Base-by-base conservation (phyloP, 176 grass and related monocot species). In the Zoysia japonica region DNA sequence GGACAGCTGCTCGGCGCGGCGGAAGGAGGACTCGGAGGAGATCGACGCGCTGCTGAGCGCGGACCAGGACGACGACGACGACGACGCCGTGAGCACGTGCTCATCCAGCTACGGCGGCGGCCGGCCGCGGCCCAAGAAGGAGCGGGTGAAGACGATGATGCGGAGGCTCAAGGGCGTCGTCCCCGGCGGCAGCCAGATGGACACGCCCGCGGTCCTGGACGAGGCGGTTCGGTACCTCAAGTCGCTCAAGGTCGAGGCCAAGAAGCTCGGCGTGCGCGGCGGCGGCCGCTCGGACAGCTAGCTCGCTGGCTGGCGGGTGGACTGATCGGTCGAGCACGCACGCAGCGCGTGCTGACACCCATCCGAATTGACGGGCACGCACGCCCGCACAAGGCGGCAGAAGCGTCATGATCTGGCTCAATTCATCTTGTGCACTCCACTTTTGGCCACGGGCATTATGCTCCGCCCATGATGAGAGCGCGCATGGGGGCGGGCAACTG, bases 1-100 rank as follows among this genome's bases (percentile, higher is more conserved):
- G 8, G 82, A 61, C 6, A 77, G 76, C 10, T 83, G 81, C 52
- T 88, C 87, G 3, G 78, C 84, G 17, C 79, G 83, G 61, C 86
- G 84, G 75, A 90, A 90, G 84, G 95, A 98, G 85, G 88, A 98
- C 69, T 84, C 92, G 0, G 95, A 92, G 47, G 95, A 92, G 73
- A 92, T 98, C 49, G 92, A 98, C 80, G 95, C 92, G 71, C 87
- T 98, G 81, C 80, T 98, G 70, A 98, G 91, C 83, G 90, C 95
- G 55, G 55, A 57, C 17, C 55, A 57, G 11, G 94, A 92, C 74
- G 94, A 90, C 19, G 89, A 97, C 83, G 94, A 97, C 72, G 88
- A 35, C 19, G 56, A 59, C 56, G 56, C 56, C 0, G 80, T 85
- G 2, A 79, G 75, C 47, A 88, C 95, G 38, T 92, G 91, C 86